Base-by-base conservation (phyloP, 768 basidiomycete species). In the Psilocybe cubensis region DNA sequence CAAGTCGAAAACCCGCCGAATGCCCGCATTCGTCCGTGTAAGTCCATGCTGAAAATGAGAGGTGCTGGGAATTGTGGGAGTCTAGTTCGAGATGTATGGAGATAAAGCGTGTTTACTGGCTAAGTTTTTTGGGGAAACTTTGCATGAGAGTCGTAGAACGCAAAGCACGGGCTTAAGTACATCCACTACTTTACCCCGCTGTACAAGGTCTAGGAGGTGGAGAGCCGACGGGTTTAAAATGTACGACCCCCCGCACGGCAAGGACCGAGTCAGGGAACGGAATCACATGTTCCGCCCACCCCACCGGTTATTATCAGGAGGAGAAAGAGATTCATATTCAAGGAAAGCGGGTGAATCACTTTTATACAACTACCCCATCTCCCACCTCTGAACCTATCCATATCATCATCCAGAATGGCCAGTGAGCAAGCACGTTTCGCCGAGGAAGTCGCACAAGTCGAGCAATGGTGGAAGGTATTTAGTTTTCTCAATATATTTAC, bases 391-490 rank as follows among this genome's bases (percentile, higher is more conserved):
- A 24, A 57, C 61, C 41, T 60, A 48, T 60, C 56, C 63, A 59
- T 51, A 23, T 52, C 48, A 45, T 54, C 52, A 50, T 53, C 54
- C 54, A 74, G 52, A 60, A 91, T 91, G 89, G 75, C 85, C 65
- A 72, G 73, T 71, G 90, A 92, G 75, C 81, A 82, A 73, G 78
- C 81, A 46, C 78, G 76, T 54, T 96, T 96, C 74, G 81, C 84
- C 40, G 79, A 84, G 31, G 92, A 99, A 73, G 92, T 97, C 55
- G 86, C 86, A 25, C 75, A 89, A 63, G 88, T 97, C 63, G 90
- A 97, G 75, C 76, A 83, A 56, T 98, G 95, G 92, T 97, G 91
- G 86, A 92, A 92, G 86, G 96, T 94, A 63, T 63, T 17, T 41
- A 23, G 24, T 40, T 43, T 47, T 47, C 20, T 28, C 6, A 2